Evolutionary conservation across 2,329 filamentous ascomycete genomes (phyloP), one percentile per base, ranked within the genome.

Genomic region (Monilinia fructigena): DNA sequence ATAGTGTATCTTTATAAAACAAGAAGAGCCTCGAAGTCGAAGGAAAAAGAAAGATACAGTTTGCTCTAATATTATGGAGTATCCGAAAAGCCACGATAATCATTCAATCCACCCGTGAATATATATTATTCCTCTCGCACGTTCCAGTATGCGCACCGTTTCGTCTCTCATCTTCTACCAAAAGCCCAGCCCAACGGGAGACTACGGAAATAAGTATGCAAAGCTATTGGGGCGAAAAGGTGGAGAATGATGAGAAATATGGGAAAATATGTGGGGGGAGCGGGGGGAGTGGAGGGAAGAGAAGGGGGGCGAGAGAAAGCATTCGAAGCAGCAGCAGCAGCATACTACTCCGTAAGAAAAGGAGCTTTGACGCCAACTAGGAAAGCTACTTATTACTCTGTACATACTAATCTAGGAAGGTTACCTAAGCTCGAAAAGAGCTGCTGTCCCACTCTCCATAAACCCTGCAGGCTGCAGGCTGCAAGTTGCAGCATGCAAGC

Each of bases 291-390:
- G n/a, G n/a, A n/a, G n/a, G n/a, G n/a, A 18, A 6, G 42, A 20
- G 40, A 42, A 42, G 12, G 12, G 45, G 45, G 40, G 40, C 26
- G 28, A 26, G 55, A 20, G 42, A 12, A 59, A 2, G 31, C 12
- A 59, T 53, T 31, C 20, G 26, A 53, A 53, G 18, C 12, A 23
- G 6, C 23, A 16, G 42, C 28, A 28, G 28, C 28, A 38, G 38
- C 2, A 38, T 14, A 40, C 38, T 11, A 14, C 12, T 12, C 38
- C 2, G 38, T 11, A 40, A 40, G 38, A 40, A 14, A 42, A 35
- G 47, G 50, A 64, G 61, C 59, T 62, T 62, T 40, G 59, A 62
- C 47, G 47, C 47, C 47, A 31, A 53, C 31, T 40, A 38, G 47
- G 42, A 56, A 35, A 35, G 31, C 31, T 35, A 35, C 31, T 7